Conservation (phyloP, 257 asterid genomes). For the Lantana camara region DNA sequence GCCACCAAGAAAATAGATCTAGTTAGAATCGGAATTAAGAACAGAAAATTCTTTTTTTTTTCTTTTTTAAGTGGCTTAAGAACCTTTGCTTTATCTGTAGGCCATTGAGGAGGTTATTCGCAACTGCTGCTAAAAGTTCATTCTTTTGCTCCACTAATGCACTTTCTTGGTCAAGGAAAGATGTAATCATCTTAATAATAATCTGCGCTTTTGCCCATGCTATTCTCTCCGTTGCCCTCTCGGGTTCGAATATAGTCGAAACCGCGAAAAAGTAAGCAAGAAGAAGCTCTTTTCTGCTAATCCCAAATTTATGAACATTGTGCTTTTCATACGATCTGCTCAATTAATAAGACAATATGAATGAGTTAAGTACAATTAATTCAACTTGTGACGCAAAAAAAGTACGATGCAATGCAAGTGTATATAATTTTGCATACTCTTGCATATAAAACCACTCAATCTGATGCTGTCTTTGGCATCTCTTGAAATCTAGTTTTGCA, state of each 20-base stretch:
- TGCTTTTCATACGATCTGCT: slow-evolving; percentile 42
- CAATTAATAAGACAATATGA: neutral
- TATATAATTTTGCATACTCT: slow-evolving; percentile 6
- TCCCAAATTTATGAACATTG: slow-evolving; percentile 35
- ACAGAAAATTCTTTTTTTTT: slow-evolving; percentile 19
- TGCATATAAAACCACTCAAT: slow-evolving; percentile 47
- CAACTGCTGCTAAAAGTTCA: slow-evolving; percentile 5
- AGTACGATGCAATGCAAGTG: too few relatives aligned
- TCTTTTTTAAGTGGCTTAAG: too few relatives aligned
- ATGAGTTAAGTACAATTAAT: too few relatives aligned
- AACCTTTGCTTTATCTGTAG: neutral
- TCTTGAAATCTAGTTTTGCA: slow-evolving; percentile 48
- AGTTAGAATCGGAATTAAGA: too few relatives aligned
- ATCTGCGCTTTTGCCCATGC: slow-evolving; percentile 48
- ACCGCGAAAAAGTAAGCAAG: slow-evolving; percentile 42
- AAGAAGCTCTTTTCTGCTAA: slow-evolving; percentile 36
- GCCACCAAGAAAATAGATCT: too few relatives aligned
- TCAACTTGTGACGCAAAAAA: too few relatives aligned
- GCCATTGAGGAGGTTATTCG: slow-evolving; percentile 1
- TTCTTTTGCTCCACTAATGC: neutral
- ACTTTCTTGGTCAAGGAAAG: slow-evolving; percentile 18
- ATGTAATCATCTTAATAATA: slow-evolving; percentile 29
- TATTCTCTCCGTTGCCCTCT: slow-evolving; percentile 40
- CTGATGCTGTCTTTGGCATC: slow-evolving; percentile 58
- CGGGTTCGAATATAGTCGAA: slow-evolving; percentile 43